Evolutionary conservation across 1,284 basidiomycete species (phyloP).

Genomic region (Chiua sp.): DNA sequence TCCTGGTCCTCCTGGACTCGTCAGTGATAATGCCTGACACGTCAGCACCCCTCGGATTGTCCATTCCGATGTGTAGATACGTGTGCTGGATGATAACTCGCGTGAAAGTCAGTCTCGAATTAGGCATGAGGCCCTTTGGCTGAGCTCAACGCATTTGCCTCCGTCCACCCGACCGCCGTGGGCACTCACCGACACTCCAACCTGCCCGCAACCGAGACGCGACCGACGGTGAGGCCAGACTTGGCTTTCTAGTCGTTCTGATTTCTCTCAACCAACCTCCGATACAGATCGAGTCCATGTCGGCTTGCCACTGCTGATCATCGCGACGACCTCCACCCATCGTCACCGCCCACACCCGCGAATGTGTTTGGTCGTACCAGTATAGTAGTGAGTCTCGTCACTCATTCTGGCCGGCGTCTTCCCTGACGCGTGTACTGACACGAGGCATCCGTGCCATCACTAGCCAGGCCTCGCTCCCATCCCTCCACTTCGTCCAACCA

Average conservation of each 20-base stretch:
- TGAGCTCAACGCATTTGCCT: constrained; percentile 6
- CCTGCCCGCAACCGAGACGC: too few species aligned
- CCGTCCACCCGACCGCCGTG: background rate
- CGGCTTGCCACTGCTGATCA: constrained; percentile 2
- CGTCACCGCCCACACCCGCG: constrained; percentile 9
- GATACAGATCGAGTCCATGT: background rate
- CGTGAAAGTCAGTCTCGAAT: constrained; percentile 12
- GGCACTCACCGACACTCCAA: background rate
- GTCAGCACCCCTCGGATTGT: background rate
- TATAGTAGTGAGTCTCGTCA: background rate
- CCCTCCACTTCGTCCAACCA: constrained; percentile 7
- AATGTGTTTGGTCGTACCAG: background rate
- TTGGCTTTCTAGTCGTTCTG: background rate
- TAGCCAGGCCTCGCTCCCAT: constrained; percentile 17
- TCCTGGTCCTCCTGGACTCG: background rate
- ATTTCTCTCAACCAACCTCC: too few species aligned
- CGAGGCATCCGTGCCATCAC: constrained; percentile 44
- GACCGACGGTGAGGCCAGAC: constrained; percentile 5
- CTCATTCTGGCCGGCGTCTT: constrained; percentile 4
- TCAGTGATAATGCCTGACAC: too few species aligned
- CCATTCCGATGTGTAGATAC: too few species aligned
- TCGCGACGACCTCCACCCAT: constrained; percentile 15
- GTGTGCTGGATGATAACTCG: too few species aligned
- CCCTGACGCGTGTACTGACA: constrained; percentile 43
- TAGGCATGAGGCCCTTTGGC: constrained; percentile 13